phyloP scores from a whole-genome alignment of 2,329 filamentous ascomycete species.

The Coniochaeta pulveracea region DNA sequence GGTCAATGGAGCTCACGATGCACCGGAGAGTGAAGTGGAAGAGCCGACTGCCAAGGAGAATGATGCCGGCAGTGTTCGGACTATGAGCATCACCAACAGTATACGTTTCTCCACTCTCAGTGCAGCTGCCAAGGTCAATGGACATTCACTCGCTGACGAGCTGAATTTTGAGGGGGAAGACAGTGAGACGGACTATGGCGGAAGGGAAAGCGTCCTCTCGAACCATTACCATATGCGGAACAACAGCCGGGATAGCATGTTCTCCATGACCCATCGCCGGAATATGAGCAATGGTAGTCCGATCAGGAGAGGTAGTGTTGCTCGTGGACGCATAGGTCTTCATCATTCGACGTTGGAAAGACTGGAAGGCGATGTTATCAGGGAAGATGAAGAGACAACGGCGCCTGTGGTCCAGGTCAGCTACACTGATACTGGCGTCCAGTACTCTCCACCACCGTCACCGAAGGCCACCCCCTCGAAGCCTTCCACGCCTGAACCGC shows the following conservation, averaged over 20 bases:
- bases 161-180: constrained; percentile 73
- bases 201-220: constrained; percentile 51
- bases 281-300: constrained; percentile 49
- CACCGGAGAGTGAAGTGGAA: constrained; percentile 47
- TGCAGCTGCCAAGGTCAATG: constrained; percentile 47
- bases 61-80: constrained; percentile 62
- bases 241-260: constrained; percentile 45
- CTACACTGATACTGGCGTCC: constrained; percentile 68
- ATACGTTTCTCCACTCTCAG: constrained; percentile 63
- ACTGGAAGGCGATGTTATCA: constrained; percentile 38
- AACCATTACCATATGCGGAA: constrained; percentile 37
- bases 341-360: constrained; percentile 44
- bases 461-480: constrained; percentile 37
- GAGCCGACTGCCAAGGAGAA: constrained; percentile 51
- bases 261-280: constrained; percentile 37
- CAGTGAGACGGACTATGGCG: constrained; percentile 60
- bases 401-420: constrained; percentile 24
- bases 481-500: constrained; percentile 30
- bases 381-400: constrained; percentile 33
- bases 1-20: constrained; percentile 21
- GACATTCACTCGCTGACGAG: constrained; percentile 80
- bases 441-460: constrained; percentile 75
- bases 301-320: constrained; percentile 41
- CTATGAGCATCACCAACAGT: constrained; percentile 61
- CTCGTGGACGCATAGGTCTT: constrained; percentile 38